A percentile compares a stretch with the other conserved stretches of the same genome.
phyloP scores from a whole-genome alignment of 306 rosid genomes.

The Sophora flavescens region DNA sequence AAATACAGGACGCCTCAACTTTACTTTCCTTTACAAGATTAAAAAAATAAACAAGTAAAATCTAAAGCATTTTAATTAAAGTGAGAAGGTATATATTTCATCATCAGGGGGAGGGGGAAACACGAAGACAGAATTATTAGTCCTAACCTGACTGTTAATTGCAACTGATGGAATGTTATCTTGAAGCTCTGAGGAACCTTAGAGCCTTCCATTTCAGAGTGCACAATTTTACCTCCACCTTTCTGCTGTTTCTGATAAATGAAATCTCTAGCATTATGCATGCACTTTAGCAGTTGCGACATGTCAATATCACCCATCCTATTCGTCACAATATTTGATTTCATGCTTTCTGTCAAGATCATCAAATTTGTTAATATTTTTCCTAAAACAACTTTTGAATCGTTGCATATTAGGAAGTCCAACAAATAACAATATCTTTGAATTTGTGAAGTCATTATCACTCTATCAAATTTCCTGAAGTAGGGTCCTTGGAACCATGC shows the following conservation, averaged over 20 bases:
- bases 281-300: constrained; percentile 56
- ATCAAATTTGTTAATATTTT: constrained; percentile 69
- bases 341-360: constrained; percentile 53
- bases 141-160: constrained; percentile 65
- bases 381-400: constrained; percentile 74
- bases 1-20: constrained; percentile 10
- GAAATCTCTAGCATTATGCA: constrained; percentile 57
- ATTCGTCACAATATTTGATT: constrained; percentile 45
- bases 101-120: background rate
- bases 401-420: constrained; percentile 69
- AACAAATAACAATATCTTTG: constrained; percentile 76
- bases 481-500: constrained; percentile 90
- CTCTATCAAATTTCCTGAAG: constrained; percentile 64
- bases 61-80: constrained; percentile 25
- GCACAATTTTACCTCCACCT: constrained; percentile 45
- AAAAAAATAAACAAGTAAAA: constrained; percentile 8
- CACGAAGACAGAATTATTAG: constrained; percentile 11
- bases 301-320: constrained; percentile 56
- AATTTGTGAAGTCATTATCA: constrained; percentile 64
- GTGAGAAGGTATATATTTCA: background rate
- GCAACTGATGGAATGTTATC: constrained; percentile 48
- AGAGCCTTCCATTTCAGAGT: constrained; percentile 50
- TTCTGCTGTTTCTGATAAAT: constrained; percentile 52
- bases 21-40: background rate
- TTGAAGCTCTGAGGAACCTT: constrained; percentile 50